These are phyloP conservation scores for Pseudopyricularia javanii DNA, from an alignment of 2,329 filamentous ascomycete species.

Conservation along the genomic window DNA sequence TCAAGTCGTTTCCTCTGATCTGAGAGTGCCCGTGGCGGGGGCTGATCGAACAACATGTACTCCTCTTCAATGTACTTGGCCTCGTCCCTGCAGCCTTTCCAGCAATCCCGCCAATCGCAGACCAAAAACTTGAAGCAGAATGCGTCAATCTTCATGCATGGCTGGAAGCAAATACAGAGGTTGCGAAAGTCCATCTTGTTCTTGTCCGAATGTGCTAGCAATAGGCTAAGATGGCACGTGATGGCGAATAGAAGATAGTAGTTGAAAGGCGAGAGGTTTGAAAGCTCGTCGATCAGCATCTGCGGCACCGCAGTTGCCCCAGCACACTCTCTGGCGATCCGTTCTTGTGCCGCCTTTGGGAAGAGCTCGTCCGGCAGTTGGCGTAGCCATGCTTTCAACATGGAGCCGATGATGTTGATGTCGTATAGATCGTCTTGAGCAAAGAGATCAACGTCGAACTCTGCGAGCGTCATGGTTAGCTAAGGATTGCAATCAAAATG, in stretches of 20 bases:
- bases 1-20: background rate
- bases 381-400: constrained; percentile 93
- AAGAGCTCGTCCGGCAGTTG: constrained; percentile 92
- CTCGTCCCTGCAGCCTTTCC: constrained; percentile 92
- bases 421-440: constrained; percentile 81
- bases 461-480: constrained; percentile 25
- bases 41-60: constrained; percentile 46
- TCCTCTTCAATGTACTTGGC: constrained; percentile 64
- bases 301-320: constrained; percentile 73
- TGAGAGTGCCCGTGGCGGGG: constrained; percentile 37
- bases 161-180: constrained; percentile 92
- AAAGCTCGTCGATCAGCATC: constrained; percentile 75
- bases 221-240: constrained; percentile 84
- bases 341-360: constrained; percentile 70
- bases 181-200: constrained; percentile 99
- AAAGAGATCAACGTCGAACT: constrained; percentile 82
- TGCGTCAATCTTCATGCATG: constrained; percentile 89
- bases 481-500: background rate
- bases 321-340: constrained; percentile 67
- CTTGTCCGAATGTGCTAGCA: constrained; percentile 83
- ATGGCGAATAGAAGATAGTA: constrained; percentile 97
- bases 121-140: constrained; percentile 95
- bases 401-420: constrained; percentile 90
- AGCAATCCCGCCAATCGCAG: constrained; percentile 90
- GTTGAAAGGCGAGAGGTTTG: constrained; percentile 89